phyloP scores from a whole-genome alignment of 352 stramenopile genomes.

The Pythium oligandrum region DNA sequence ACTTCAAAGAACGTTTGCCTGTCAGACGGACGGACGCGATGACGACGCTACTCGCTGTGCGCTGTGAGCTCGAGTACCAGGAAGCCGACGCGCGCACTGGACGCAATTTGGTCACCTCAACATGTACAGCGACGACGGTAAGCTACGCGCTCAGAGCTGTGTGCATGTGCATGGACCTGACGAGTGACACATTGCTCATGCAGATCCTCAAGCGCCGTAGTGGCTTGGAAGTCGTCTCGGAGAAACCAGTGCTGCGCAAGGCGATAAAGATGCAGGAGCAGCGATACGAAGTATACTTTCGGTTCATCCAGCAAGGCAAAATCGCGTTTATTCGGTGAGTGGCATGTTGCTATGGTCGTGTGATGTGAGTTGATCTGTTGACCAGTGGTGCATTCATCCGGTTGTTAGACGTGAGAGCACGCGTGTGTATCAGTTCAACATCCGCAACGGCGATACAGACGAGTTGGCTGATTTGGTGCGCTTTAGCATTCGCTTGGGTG shows the following conservation, averaged over 20 bases:
- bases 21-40: too few species aligned
- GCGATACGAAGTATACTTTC: conserved; percentile 67
- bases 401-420: conserved; percentile 32
- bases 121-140: conserved; percentile 34
- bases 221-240: conserved; percentile 46
- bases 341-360: neutral
- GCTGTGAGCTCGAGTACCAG: conserved; percentile 60
- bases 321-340: conserved; percentile 59
- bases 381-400: too few species aligned
- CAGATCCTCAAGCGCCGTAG: conserved; percentile 39
- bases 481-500: conserved; percentile 48
- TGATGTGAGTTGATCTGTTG: too few species aligned
- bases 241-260: conserved; percentile 45
- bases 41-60: neutral
- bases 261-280: conserved; percentile 43
- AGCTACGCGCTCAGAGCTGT: neutral
- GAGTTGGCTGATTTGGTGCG: conserved; percentile 37
- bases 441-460: conserved; percentile 34
- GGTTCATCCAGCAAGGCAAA: conserved; percentile 51
- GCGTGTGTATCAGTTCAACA: conserved; percentile 61
- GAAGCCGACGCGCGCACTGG: conserved; percentile 43
- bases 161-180: too few species aligned
- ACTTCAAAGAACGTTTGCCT: too few species aligned
- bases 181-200: neutral
- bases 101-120: conserved; percentile 34